Conservation (phyloP, 2,329 filamentous ascomycete species). For the Metarhizium brunneum region DNA sequence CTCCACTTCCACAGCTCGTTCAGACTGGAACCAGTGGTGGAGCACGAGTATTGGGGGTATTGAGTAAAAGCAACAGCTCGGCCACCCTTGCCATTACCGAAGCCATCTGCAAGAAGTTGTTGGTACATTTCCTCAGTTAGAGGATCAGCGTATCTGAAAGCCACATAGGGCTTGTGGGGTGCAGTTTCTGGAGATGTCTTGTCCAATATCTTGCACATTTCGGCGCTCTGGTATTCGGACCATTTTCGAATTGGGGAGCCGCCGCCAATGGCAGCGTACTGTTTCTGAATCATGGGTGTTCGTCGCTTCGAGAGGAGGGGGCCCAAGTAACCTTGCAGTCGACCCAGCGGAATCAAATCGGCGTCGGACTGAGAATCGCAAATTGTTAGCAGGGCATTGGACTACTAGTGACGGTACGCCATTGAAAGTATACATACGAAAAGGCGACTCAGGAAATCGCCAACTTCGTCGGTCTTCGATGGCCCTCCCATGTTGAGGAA, state of each 20-base stretch:
- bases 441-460: constrained; percentile 78
- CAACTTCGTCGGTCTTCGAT: constrained; percentile 78
- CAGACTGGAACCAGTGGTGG: constrained; percentile 88
- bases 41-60: constrained; percentile 97
- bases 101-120: constrained; percentile 75
- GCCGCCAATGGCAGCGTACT: constrained; percentile 90
- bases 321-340: constrained; percentile 82
- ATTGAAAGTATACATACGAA: constrained; percentile 56
- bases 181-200: constrained; percentile 84
- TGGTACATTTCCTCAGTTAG: constrained; percentile 92
- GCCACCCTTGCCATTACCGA: constrained; percentile 81
- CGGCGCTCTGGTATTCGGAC: constrained; percentile 86
- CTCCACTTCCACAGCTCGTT: constrained; percentile 99
- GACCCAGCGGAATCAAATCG: constrained; percentile 91
- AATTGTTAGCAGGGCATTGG: constrained; percentile 2
- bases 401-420: not conserved
- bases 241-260: constrained; percentile 98
- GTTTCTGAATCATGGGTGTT: constrained; percentile 93
- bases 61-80: constrained; percentile 95
- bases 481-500: constrained; percentile 99
- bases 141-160: constrained; percentile 90
- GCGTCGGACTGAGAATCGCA: constrained; percentile 61
- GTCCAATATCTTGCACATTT: constrained; percentile 98
- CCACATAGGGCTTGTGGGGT: constrained; percentile 94
- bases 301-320: constrained; percentile 76